Evolutionary conservation across 2,329 filamentous ascomycete genomes (phyloP).

Genomic region (Fusarium sp.): DNA sequence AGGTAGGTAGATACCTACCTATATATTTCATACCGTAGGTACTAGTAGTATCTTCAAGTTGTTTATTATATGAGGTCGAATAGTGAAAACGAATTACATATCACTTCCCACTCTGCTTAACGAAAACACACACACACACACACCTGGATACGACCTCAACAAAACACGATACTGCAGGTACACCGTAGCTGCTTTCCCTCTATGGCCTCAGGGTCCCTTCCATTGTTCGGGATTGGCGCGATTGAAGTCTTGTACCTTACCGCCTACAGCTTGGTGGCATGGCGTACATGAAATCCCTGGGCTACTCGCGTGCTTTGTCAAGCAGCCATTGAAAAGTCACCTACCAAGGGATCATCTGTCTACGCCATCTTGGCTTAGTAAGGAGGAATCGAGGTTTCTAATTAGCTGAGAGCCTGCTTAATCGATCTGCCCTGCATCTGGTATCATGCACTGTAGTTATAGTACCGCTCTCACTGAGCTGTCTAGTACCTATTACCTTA

Average conservation of each 20-base stretch:
- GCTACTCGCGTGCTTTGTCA: constrained; percentile 25
- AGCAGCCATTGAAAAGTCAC: constrained; percentile 37
- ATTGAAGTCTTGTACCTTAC: constrained; percentile 38
- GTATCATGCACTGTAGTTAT: constrained; percentile 7
- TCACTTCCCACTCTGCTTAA: neutral
- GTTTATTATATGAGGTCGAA: neutral
- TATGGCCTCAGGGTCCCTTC: constrained; percentile 20
- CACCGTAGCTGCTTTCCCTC: constrained; percentile 31
- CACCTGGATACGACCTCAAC: constrained; percentile 8
- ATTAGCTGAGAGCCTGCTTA: constrained; percentile 33
- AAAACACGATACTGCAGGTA: constrained; percentile 36
- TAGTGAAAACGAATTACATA: neutral
- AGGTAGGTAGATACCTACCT: too few species aligned
- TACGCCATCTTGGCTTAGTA: constrained; percentile 16
- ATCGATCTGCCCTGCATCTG: constrained; percentile 45
- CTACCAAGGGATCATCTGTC: constrained; percentile 3
- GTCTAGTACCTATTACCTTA: neutral
- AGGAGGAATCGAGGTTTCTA: constrained; percentile 3
- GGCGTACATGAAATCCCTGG: constrained; percentile 37
- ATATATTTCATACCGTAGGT: neutral
- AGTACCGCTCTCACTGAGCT: constrained; percentile 19
- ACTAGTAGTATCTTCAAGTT: neutral
- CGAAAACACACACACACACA: constrained; percentile 1
- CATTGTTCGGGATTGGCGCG: constrained; percentile 32
- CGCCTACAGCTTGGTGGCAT: constrained; percentile 37